Conservation (phyloP, 2,329 filamentous ascomycete genomes). For the Nemania sp. region DNA sequence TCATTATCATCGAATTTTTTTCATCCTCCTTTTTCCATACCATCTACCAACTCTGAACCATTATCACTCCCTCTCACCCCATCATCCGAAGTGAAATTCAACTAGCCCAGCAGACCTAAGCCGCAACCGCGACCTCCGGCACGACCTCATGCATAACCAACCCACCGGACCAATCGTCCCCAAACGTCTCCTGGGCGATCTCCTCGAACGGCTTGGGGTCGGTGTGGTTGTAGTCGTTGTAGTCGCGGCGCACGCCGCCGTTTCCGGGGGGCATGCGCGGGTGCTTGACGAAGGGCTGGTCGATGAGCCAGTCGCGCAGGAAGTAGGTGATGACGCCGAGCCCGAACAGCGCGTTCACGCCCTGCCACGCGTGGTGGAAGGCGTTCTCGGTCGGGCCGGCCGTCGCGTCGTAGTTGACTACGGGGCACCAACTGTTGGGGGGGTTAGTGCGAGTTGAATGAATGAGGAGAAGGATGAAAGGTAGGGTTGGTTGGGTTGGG, state of each 20-base stretch:
- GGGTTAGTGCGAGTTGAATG: neutral
- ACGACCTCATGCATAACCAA: too few species aligned
- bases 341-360: constrained; percentile 1
- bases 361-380: neutral
- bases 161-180: too few species aligned
- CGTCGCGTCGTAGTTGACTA: constrained; percentile 12
- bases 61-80: too few species aligned
- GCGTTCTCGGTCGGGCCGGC: neutral
- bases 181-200: too few species aligned
- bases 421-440: constrained; percentile 6
- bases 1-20: too few species aligned
- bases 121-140: too few species aligned
- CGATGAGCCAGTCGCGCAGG: constrained; percentile 7
- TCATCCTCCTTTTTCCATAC: too few species aligned
- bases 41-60: too few species aligned
- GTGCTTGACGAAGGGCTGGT: constrained; percentile 7
- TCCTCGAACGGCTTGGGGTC: too few species aligned
- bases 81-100: too few species aligned
- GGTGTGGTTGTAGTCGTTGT: neutral
- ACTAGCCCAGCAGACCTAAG: too few species aligned
- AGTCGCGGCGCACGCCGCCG: neutral
- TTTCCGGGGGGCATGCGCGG: neutral
- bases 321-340: constrained; percentile 1
- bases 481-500: too few species aligned
- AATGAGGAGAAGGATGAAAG: neutral